These are phyloP conservation scores for Conoideocrella luteorostrata DNA, from an alignment of 2,329 filamentous ascomycete species.

Conservation along the genomic window DNA sequence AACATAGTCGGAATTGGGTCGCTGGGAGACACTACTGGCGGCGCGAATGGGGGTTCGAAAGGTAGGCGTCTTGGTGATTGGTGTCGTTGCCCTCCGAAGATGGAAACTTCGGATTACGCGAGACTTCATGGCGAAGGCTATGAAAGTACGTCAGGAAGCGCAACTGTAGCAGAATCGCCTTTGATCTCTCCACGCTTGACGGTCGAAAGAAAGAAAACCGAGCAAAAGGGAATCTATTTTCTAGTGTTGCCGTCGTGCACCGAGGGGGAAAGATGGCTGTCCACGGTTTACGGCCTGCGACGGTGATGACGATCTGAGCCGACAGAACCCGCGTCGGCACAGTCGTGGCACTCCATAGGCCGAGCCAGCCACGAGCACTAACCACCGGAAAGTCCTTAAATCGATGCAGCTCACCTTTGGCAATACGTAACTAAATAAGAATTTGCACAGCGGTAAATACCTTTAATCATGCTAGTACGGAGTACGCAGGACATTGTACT, in stretches of 20 bases:
- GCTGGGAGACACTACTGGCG: conserved; percentile 48
- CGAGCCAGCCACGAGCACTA: background rate
- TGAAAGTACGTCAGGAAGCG: background rate
- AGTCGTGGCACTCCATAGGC: background rate
- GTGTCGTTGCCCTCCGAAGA: conserved; percentile 18
- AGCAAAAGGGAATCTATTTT: background rate
- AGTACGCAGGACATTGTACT: no score
- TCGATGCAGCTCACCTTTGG: no score
- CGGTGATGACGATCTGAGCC: conserved; percentile 22
- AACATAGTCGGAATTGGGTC: conserved; percentile 48
- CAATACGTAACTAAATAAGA: no score
- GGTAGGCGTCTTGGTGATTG: conserved; percentile 15
- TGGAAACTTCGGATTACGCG: conserved; percentile 24
- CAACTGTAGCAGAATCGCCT: no score
- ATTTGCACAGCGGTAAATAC: no score
- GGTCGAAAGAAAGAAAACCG: background rate
- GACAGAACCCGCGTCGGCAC: conserved; percentile 21
- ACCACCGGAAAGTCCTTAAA: no score
- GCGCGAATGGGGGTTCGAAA: conserved; percentile 23
- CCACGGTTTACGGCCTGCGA: conserved; percentile 9
- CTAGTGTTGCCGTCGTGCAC: background rate
- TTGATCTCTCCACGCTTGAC: no score
- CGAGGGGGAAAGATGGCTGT: conserved; percentile 7
- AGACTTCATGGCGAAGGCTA: conserved; percentile 24
- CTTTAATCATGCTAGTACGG: no score